phyloP scores from a whole-genome alignment of 345 rosid species.

The Raphanus sativus region DNA sequence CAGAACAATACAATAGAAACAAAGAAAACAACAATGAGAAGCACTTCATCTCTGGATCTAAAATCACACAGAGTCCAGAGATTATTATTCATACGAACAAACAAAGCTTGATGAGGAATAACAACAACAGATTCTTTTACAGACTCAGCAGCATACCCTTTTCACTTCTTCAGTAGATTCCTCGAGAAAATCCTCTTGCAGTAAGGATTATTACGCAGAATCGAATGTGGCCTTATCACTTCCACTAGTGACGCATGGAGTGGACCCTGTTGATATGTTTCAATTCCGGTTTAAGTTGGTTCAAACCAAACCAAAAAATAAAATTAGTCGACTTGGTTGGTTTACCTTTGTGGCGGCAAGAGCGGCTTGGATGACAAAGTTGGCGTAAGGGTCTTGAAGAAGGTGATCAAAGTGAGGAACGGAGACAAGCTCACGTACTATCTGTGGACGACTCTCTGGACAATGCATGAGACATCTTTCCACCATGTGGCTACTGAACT shows the following conservation, averaged over 20 bases:
- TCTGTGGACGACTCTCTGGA: slow-evolving; percentile 43
- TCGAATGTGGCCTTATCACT: slow-evolving; percentile 39
- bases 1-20: slow-evolving; percentile 23
- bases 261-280: slow-evolving; percentile 29
- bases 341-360: slow-evolving; percentile 46
- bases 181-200: slow-evolving; percentile 41
- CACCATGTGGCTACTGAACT: slow-evolving; percentile 60
- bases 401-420: slow-evolving; percentile 51
- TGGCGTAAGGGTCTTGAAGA: slow-evolving; percentile 59
- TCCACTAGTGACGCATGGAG: slow-evolving; percentile 39
- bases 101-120: slow-evolving; percentile 13
- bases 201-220: slow-evolving; percentile 40
- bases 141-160: slow-evolving; percentile 11
- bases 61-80: slow-evolving; percentile 18
- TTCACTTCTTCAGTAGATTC: slow-evolving; percentile 40
- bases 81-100: slow-evolving; percentile 22
- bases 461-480: slow-evolving; percentile 49
- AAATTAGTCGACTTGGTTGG: neutral
- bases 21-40: slow-evolving; percentile 1
- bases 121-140: slow-evolving; percentile 40
- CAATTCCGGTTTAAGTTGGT: neutral
- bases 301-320: neutral
- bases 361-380: slow-evolving; percentile 59
- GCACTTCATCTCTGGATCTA: slow-evolving; percentile 23
- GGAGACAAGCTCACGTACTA: slow-evolving; percentile 49